These are phyloP conservation scores for Jimgerdemannia lactiflua DNA, from an alignment of 192 early-diverging fungal genomes.

Conservation along the genomic window DNA sequence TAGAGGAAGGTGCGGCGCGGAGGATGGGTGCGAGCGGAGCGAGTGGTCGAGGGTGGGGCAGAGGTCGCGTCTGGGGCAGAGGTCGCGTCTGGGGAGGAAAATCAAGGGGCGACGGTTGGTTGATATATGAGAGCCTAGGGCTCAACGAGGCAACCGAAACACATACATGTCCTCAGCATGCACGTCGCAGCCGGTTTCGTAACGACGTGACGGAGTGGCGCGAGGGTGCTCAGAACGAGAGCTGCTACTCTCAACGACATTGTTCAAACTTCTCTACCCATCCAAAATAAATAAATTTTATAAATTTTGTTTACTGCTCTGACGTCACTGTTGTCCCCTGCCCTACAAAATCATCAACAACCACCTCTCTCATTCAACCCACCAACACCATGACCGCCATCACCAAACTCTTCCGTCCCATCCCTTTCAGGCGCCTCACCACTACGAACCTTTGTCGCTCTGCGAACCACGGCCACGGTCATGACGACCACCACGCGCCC, in stretches of 20 bases:
- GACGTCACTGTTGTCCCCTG: neutral
- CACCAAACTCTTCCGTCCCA: constrained; percentile 41
- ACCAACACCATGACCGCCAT: constrained; percentile 19
- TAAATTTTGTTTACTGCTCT: neutral
- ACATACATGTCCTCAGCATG: neutral
- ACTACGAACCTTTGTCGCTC: constrained; percentile 32
- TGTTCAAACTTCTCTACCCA: no score
- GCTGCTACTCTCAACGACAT: no score
- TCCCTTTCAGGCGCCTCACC: constrained; percentile 37
- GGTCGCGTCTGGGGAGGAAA: neutral
- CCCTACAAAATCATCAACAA: no score
- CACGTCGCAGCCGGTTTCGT: neutral
- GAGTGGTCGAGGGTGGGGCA: neutral
- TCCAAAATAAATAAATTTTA: no score
- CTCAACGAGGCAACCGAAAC: neutral
- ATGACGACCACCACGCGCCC: constrained; percentile 32
- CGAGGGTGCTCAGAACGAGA: no score
- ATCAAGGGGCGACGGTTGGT: neutral
- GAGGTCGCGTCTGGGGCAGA: neutral
- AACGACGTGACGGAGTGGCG: neutral
- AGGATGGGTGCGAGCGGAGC: neutral
- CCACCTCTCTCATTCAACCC: neutral
- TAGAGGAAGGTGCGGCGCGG: constrained; percentile 39
- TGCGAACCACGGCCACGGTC: constrained; percentile 43
- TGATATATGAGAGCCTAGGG: neutral